phyloP scores from a whole-genome alignment of 768 basidiomycete genomes.

The Sarcodon aspratus region DNA sequence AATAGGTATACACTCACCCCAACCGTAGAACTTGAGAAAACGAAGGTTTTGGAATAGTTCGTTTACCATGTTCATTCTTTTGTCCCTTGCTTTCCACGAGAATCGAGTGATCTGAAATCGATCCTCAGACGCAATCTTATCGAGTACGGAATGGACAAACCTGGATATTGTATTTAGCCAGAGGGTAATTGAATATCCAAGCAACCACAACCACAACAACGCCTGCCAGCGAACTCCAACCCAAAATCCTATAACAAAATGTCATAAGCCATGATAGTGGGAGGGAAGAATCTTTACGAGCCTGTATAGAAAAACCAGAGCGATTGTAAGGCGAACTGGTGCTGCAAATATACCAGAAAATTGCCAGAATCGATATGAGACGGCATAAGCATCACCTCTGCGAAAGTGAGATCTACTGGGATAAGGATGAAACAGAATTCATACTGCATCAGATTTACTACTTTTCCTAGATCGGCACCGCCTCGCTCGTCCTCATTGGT shows the following conservation, averaged over 20 bases:
- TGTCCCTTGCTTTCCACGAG: slow-evolving; percentile 55
- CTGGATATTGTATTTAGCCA: slow-evolving; percentile 54
- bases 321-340: slow-evolving; percentile 54
- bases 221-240: slow-evolving; percentile 69
- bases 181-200: slow-evolving; percentile 52
- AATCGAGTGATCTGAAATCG: slow-evolving; percentile 36
- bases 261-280: not conserved
- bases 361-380: slow-evolving; percentile 65
- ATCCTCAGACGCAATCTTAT: slow-evolving; percentile 1
- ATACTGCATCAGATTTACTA: slow-evolving; percentile 68
- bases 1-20: slow-evolving; percentile 33
- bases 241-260: slow-evolving; percentile 46
- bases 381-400: slow-evolving; percentile 62
- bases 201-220: slow-evolving; percentile 53
- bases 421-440: slow-evolving; percentile 11
- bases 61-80: slow-evolving; percentile 59
- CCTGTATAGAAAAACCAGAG: slow-evolving; percentile 64
- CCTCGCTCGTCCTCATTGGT: slow-evolving; percentile 18
- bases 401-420: not conserved
- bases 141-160: slow-evolving; percentile 24
- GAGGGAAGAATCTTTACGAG: slow-evolving; percentile 18
- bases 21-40: slow-evolving; percentile 67
- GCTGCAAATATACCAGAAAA: slow-evolving; percentile 53
- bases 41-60: slow-evolving; percentile 68
- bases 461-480: slow-evolving; percentile 53